Base-by-base conservation (phyloP, 805 yeast genomes). In the Candida corydali region DNA sequence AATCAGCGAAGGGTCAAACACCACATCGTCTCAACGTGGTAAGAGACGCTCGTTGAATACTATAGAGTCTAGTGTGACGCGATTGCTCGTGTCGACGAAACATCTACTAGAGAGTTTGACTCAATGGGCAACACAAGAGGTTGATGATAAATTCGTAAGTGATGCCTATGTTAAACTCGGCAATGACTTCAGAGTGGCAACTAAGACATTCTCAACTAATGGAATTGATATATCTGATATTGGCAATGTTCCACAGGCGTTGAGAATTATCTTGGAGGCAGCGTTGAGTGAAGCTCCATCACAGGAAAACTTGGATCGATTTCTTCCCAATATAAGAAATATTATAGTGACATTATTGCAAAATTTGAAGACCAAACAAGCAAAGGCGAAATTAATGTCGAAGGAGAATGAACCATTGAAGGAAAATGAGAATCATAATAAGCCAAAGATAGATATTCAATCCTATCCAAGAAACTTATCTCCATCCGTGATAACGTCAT, bases 111-210 rank as follows among this genome's bases (percentile, higher is more conserved):
- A 86, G 50, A 74, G 86, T 12, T 64, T 93, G 35, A 86, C 94
- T 0, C 86, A 79, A 42, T 93, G 99, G 99, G 89, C 98, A 1
- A 71, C 77, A 42, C 78, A 76, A 16, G 70, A 75, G n/a, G 88
- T 86, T 5, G 73, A 81, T 17, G 98, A 89, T 31, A 76, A 76
- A 38, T 86, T 77, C 44, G 97, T 93, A 2, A 86, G 96, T 2
- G 86, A 88, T 50, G 84, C 88, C 3, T 93, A 87, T 56, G 98
- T 93, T 11, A 82, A 78, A 45, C 72, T 93, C 19, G 98, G 98
- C 0, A 93, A 89, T 52, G 97, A 91, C 58, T 93, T 88, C 68
- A 80, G 91, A 47, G 77, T 85, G 3, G 86, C 94, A 1, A 79
- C 89, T 16, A 73, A 86, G 41, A 85, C 94, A 3, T 89, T 91